Evolutionary conservation across 768 basidiomycete genomes (phyloP).

Genomic region (Ramaria sp.): DNA sequence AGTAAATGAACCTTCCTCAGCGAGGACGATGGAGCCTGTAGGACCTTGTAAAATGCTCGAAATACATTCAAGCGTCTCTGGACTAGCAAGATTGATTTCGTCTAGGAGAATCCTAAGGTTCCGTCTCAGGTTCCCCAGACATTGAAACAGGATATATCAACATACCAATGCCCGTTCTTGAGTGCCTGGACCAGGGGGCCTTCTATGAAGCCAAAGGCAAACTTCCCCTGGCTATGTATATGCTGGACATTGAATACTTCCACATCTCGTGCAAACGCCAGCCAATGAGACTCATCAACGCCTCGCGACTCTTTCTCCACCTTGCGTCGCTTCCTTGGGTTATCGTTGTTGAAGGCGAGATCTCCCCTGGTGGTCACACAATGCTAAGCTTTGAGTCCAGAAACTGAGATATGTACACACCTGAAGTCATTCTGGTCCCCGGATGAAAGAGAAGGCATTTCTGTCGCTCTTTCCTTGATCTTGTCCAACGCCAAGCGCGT

Average conservation of each 20-base stretch:
- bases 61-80: conserved; percentile 91
- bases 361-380: conserved; percentile 12
- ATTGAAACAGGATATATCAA: background rate
- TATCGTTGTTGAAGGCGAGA: conserved; percentile 26
- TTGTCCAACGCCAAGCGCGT: conserved; percentile 57
- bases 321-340: conserved; percentile 64
- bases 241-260: conserved; percentile 81
- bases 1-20: conserved; percentile 86
- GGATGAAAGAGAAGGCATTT: background rate
- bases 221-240: conserved; percentile 78
- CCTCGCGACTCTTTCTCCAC: conserved; percentile 33
- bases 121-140: background rate
- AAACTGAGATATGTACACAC: background rate
- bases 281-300: conserved; percentile 51
- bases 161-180: conserved; percentile 83
- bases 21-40: conserved; percentile 80
- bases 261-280: conserved; percentile 52
- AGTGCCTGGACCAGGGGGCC: conserved; percentile 91
- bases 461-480: conserved; percentile 22
- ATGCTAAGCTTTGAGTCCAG: background rate
- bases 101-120: conserved; percentile 78
- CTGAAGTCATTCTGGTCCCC: background rate
- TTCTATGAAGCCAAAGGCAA: conserved; percentile 92
- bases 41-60: conserved; percentile 80
- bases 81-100: conserved; percentile 89